A percentile compares a stretch with the other conserved stretches of the same genome.
Conservation (phyloP, 495 filamentous ascomycete species). For the Aspergillus indologenus region DNA sequence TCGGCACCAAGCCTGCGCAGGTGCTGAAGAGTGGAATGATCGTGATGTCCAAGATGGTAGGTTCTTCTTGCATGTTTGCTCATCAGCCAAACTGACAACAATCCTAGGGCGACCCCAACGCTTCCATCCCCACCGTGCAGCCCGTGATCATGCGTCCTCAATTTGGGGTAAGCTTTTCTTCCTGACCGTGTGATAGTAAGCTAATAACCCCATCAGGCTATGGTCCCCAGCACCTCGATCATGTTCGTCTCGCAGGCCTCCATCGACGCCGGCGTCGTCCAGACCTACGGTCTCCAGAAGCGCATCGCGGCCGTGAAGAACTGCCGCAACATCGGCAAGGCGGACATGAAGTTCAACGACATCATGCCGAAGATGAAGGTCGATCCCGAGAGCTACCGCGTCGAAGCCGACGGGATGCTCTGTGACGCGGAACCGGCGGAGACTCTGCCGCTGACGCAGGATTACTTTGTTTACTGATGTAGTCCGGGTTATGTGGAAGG, state of each 20-base stretch:
- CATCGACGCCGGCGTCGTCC: constrained; percentile 61
- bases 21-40: constrained; percentile 94
- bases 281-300: constrained; percentile 71
- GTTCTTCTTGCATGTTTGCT: constrained; percentile 9
- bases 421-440: constrained; percentile 73
- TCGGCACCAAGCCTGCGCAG: constrained; percentile 80
- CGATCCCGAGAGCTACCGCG: constrained; percentile 85
- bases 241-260: constrained; percentile 80
- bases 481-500: not conserved
- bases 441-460: constrained; percentile 76
- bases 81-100: constrained; percentile 2
- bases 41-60: constrained; percentile 78
- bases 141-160: constrained; percentile 83
- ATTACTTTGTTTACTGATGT: constrained; percentile 23
- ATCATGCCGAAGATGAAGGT: constrained; percentile 87
- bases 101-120: constrained; percentile 85
- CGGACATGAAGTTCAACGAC: constrained; percentile 93
- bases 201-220: constrained; percentile 30
- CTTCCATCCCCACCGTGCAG: constrained; percentile 85
- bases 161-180: constrained; percentile 63
- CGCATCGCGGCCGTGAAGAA: constrained; percentile 76
- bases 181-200: not conserved
- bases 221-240: constrained; percentile 69
- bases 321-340: constrained; percentile 79
- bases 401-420: constrained; percentile 79